phyloP scores from a whole-genome alignment of 352 stramenopile genomes.

The Pythium dissimile region DNA sequence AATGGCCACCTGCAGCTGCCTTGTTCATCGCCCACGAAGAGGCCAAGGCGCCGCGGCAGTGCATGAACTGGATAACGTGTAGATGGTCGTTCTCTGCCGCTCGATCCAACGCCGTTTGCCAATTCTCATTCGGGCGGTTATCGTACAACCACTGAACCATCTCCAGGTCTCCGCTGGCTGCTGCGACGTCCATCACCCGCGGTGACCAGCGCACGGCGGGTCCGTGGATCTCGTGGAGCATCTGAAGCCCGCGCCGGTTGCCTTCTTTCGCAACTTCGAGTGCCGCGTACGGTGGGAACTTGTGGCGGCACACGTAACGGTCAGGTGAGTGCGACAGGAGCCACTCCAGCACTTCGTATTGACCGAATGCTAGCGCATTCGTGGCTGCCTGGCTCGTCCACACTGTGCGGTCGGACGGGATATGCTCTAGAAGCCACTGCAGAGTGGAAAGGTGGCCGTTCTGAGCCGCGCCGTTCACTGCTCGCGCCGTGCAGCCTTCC shows the following conservation, averaged over 20 bases:
- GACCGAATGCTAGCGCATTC: neutral
- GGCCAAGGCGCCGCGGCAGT: neutral
- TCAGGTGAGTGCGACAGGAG: neutral
- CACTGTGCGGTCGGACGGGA: neutral
- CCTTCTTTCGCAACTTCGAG: constrained; percentile 7
- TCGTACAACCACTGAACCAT: constrained; percentile 11
- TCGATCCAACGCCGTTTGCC: constrained; percentile 1
- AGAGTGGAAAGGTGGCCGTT: constrained; percentile 10
- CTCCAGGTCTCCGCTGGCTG: neutral
- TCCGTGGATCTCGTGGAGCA: constrained; percentile 5
- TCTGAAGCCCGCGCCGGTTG: neutral
- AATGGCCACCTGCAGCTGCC: constrained; percentile 50
- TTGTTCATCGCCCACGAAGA: constrained; percentile 54
- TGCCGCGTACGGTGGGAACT: constrained; percentile 1
- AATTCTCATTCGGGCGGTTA: neutral
- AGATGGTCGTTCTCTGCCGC: constrained; percentile 11
- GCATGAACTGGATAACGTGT: neutral
- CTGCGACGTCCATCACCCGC: constrained; percentile 9
- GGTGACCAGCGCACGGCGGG: constrained; percentile 2
- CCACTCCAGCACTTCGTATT: constrained; percentile 5
- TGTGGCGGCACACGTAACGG: neutral
- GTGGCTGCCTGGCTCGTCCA: constrained; percentile 4
- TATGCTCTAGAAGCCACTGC: constrained; percentile 7
- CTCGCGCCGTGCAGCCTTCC: constrained; percentile 3
- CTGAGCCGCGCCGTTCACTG: constrained; percentile 8